Base-by-base conservation (phyloP, 208 protist genomes). In the Crithidia mellificae region DNA sequence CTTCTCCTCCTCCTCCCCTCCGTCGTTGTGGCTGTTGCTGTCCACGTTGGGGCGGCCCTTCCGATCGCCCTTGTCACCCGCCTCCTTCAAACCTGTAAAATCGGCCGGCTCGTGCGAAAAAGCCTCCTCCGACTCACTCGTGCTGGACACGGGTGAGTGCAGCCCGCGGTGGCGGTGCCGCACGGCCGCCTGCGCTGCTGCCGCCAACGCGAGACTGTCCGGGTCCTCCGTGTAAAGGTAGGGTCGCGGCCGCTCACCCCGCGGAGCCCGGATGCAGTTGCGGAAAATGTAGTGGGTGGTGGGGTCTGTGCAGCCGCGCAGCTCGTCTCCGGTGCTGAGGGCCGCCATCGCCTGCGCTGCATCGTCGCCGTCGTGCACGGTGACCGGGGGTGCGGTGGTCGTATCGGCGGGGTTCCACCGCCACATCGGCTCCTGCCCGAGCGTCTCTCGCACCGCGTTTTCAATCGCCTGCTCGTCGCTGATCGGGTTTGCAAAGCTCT, bases 401-500 rank as follows among this genome's bases (percentile, higher is more conserved):
- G 8, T 38, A 4, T 24, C 36, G 7, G 34, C n/a, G 3, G 61
- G 61, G 22, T 50, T 41, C 62, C 56, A 49, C 20, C 17, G 39
- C 52, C 59, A 63, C 43, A 72, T 41, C 27, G 65, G 59, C 32
- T 75, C 59, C 1, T 72, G 63, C 4, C 75, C 75, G 0, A 80
- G 65, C 11, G 63, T 67, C 57, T 72, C 62, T n/a, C 70, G 75
- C 39, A 72, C 57, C 0, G 55, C 67, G 56, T 68, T 65, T 29
- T 68, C 68, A 27, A 80, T 46, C 14, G 68, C 68, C 59, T 72
- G 68, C 17, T 3, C 64, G 46, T 80, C 75, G 47, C 59, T 75
- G 24, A 80, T 59, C 0, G 75, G 75, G 41, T 74, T 58, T 12
- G 66, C 64, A 38, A 80, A 76, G 55, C 73, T 78, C 41, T 65